These are phyloP conservation scores for Neurospora sp. DNA, from an alignment of 495 filamentous ascomycete genomes.

Conservation along the genomic window DNA sequence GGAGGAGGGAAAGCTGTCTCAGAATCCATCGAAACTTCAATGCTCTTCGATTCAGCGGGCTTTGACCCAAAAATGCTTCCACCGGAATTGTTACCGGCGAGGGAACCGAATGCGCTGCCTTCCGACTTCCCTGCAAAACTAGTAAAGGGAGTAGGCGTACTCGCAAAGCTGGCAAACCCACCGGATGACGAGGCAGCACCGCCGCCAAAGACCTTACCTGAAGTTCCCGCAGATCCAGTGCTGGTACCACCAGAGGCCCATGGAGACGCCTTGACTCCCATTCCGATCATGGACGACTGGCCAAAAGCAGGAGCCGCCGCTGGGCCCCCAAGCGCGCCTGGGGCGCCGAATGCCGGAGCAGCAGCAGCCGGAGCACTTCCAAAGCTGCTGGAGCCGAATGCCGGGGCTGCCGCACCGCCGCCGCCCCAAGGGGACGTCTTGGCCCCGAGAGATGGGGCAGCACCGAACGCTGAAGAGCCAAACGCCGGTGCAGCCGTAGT, in stretches of 20 bases:
- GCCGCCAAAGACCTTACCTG: conserved; percentile 28
- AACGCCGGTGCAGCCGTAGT: conserved; percentile 16
- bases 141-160: conserved; percentile 33
- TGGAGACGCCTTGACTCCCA: conserved; percentile 28
- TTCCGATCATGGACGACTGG: conserved; percentile 23
- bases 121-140: conserved; percentile 42
- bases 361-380: conserved; percentile 22
- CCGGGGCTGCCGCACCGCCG: conserved; percentile 22
- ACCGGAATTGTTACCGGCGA: conserved; percentile 25
- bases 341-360: conserved; percentile 35
- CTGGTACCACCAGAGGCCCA: conserved; percentile 31
- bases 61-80: conserved; percentile 43
- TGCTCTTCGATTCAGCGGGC: conserved; percentile 18
- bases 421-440: conserved; percentile 34
- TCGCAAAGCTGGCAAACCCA: conserved; percentile 51
- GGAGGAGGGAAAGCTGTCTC: conserved; percentile 32
- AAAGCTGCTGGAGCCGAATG: conserved; percentile 29
- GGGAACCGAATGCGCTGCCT: conserved; percentile 42
- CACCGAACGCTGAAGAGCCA: conserved; percentile 31
- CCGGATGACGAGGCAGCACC: conserved; percentile 19
- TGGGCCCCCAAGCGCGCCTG: conserved; percentile 31
- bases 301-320: conserved; percentile 41
- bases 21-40: conserved; percentile 32
- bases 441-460: conserved; percentile 26
- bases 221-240: not conserved